Percentiles rank a stretch among this genome's conserved stretches.
phyloP scores from a whole-genome alignment of 108 stramenopile genomes.

The Cyclotella baltica region DNA sequence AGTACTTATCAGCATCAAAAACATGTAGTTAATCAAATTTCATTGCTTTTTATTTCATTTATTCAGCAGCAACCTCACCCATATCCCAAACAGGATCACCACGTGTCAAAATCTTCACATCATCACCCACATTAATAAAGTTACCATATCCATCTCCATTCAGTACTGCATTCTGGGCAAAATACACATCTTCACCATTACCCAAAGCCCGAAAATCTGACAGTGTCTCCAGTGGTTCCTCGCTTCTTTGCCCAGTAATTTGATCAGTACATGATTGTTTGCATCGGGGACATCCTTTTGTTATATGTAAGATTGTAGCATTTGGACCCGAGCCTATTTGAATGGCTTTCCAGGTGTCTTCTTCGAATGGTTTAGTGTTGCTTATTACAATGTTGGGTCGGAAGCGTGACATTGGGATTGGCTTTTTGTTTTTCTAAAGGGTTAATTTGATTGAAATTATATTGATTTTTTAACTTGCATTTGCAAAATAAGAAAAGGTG shows the following conservation, averaged over 20 bases:
- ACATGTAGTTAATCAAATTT: too few species aligned
- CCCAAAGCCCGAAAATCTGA: constrained; percentile 72
- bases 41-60: background rate
- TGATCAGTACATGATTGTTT: constrained; percentile 91
- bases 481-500: background rate
- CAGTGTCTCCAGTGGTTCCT: constrained; percentile 77
- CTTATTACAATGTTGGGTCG: constrained; percentile 85
- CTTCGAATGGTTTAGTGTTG: constrained; percentile 78
- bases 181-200: constrained; percentile 68
- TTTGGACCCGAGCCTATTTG: constrained; percentile 61
- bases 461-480: background rate
- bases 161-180: constrained; percentile 83
- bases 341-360: constrained; percentile 89
- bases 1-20: too few species aligned
- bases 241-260: constrained; percentile 63
- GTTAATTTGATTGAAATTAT: too few species aligned
- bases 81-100: constrained; percentile 62
- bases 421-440: constrained; percentile 51
- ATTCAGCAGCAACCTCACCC: constrained; percentile 38
- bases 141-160: constrained; percentile 31
- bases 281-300: constrained; percentile 88
- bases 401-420: constrained; percentile 80
- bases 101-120: constrained; percentile 50
- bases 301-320: constrained; percentile 65
- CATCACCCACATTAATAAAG: constrained; percentile 49